Conservation (phyloP, 257 asterid species). For the Ocimum tenuiflorum region DNA sequence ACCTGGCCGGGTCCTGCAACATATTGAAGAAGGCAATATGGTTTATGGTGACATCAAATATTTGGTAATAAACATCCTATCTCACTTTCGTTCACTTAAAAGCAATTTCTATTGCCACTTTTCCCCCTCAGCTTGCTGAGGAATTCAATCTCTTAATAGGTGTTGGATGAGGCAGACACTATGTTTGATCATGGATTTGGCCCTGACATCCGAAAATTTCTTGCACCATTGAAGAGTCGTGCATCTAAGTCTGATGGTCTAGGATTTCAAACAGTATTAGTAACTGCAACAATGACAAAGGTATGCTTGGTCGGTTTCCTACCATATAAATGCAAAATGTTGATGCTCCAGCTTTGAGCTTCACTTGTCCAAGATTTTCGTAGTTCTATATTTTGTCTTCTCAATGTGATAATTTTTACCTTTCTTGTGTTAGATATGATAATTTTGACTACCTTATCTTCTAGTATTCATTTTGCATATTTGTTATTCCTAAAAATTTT, state of each 20-base stretch:
- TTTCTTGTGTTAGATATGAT: slow-evolving; percentile 9
- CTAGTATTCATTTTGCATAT: slow-evolving; percentile 2
- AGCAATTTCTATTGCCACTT: neutral
- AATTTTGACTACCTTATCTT: neutral
- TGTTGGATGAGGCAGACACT: slow-evolving; percentile 97
- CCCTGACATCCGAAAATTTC: slow-evolving; percentile 87
- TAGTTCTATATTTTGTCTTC: neutral
- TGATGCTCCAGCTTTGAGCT: neutral
- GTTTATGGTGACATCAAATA: slow-evolving; percentile 94
- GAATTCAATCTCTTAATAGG: slow-evolving; percentile 42
- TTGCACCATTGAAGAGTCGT: slow-evolving; percentile 78
- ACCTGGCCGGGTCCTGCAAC: slow-evolving; percentile 95
- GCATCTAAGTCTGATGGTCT: slow-evolving; percentile 55
- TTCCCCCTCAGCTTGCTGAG: slow-evolving; percentile 13
- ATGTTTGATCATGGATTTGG: slow-evolving; percentile 99
- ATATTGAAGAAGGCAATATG: slow-evolving; percentile 87
- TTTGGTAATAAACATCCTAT: slow-evolving; percentile 43
- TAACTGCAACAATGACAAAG: slow-evolving; percentile 98
- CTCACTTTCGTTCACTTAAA: slow-evolving; percentile 8
- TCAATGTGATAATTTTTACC: neutral
- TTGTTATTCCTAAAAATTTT: neutral
- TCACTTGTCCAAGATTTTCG: neutral
- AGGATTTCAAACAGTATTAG: slow-evolving; percentile 87
- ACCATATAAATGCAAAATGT: neutral
- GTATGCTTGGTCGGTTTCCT: slow-evolving; percentile 29